Evolutionary conservation across 1,284 basidiomycete species (phyloP), one percentile per base, ranked within the genome.

Genomic region (Melanopsichium pennsylvanicum): DNA sequence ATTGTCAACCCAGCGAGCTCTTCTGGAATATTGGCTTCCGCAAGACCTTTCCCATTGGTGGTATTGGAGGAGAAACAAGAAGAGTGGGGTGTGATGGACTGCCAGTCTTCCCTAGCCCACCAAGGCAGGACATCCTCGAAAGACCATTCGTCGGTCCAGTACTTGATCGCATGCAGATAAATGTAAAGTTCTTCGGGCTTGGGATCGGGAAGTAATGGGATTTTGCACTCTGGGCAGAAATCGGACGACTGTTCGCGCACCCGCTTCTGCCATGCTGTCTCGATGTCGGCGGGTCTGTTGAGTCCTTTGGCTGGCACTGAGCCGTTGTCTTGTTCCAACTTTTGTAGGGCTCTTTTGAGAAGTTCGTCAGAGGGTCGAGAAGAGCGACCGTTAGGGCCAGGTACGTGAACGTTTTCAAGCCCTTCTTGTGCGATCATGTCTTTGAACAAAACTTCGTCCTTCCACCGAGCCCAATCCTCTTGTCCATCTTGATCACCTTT

Each of bases 91-190:
- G 45, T 27, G 33, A 58, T 50, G 7, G 46, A 44, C 39, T 44
- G 51, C 76, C 76, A 78, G 29, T 74, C 66, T 6, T 59, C 61
- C 12, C 62, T 34, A 5, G 79, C 78, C 79, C 79, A 81, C 78
- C 76, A 80, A 1, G 79, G 79, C 52, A 81, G 51, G 22, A 70
- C 67, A 35, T 81, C 79, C 42, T 81, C 69, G 42, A 74, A 81
- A 7, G 58, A 58, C 79, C 79, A 81, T 26, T 74, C 66, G 35
- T 78, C 76, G 13, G 75, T 76, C 74, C 77, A 76, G 68, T 81
- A 81, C 58, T 78, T 80, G 75, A 81, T 76, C 11, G 79, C 79
- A 37, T 81, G 79, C 25, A 81, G 50, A 29, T 80, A 81, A 32
- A 81, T 81, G 54, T 72, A 80, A 5, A 81, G 70, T 39, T 78